Base-by-base conservation (phyloP, 2,329 filamentous ascomycete species). In the Alternaria burnsii region DNA sequence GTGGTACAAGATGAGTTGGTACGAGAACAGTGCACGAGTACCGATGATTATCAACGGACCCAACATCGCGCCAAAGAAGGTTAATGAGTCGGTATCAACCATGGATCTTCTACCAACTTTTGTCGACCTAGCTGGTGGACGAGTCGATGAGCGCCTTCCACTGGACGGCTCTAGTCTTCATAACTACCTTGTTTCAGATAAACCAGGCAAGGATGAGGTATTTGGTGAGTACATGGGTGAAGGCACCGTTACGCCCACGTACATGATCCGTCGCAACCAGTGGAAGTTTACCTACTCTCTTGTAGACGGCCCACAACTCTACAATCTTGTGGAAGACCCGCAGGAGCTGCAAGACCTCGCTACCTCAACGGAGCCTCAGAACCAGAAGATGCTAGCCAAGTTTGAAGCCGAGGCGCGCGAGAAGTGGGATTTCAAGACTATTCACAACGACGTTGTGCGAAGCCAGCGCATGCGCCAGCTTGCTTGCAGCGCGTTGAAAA, bases 1-100 rank as follows among this genome's bases (percentile, higher is more conserved):
- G 47, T 97, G 94, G 94, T 94, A 97, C 84, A 97, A 97, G 85
- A 97, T 97, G 94, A 93, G 88, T 75, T 97, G 95, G 86, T 97
- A 93, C 72, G 94, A 97, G 84, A 90, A 90, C 41, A 97, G 93
- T 12, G 92, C 93, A 46, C 90, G 94, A 28, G 94, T 97, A 22
- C 94, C 94, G 1, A 89, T 97, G 76, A 84, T 97, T 66, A 86
- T 97, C 76, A 90, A 93, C 78, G 88, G 94, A 71, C 94, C 88
- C 71, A 86, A 85, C 62, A 97, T 94, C 78, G 77, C 84, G 14
- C 89, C 93, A 32, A 92, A 89, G 81, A 90, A 88, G 34, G 91
- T 97, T 28, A 85, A 86, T 18, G 85, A 94, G 78, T 96, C 94
- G 66, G 94, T 97, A 12, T 97, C 93, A 11, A 97, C 94, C 0